phyloP scores from a whole-genome alignment of 2,329 filamentous ascomycete genomes.

The Chaetothyriales sp. region DNA sequence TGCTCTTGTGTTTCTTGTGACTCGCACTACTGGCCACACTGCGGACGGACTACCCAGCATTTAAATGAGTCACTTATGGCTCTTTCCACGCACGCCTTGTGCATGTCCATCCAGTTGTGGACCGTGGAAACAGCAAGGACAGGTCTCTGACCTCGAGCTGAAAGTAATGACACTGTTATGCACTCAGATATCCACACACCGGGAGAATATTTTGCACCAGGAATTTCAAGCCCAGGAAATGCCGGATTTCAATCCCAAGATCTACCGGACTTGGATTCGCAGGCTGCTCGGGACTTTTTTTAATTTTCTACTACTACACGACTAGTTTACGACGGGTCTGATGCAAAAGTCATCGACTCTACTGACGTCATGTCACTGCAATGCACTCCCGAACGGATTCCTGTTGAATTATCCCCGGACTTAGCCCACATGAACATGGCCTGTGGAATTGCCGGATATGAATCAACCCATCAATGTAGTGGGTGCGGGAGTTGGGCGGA shows the following conservation, averaged over 20 bases:
- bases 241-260: background rate
- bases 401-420: background rate
- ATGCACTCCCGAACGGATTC: background rate
- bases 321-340: background rate
- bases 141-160: background rate
- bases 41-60: background rate
- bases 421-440: background rate
- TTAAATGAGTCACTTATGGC: background rate
- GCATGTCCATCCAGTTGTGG: no score
- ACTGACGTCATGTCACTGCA: background rate
- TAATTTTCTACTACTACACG: background rate
- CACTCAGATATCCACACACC: background rate
- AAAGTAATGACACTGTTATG: background rate
- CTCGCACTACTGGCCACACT: background rate
- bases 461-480: background rate
- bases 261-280: background rate
- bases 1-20: background rate
- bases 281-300: background rate
- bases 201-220: background rate
- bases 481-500: background rate
- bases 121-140: background rate
- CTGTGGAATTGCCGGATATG: background rate
- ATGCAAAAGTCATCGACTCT: background rate
- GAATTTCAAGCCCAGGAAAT: background rate
- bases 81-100: no score